Evolutionary conservation across 169 alveolate genomes (phyloP), one percentile per base, ranked within the genome.

Genomic region (Cyclospora cayetanensis): DNA sequence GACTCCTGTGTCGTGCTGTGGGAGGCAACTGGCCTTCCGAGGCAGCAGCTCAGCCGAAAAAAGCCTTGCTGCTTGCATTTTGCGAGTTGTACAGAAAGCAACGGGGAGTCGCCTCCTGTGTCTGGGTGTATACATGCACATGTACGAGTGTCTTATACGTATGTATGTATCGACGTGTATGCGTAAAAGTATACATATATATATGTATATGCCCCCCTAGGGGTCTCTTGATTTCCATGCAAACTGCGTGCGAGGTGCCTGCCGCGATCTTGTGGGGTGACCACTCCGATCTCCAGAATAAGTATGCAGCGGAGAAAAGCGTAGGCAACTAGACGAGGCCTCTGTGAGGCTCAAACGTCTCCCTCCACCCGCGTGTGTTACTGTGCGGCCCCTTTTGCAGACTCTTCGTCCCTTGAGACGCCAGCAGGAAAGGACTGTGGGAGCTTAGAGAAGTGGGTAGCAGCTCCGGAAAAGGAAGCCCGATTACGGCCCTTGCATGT

Each of bases 331-430:
- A n/a, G n/a, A n/a, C n/a, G n/a, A n/a, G n/a, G n/a, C n/a, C n/a
- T n/a, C n/a, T n/a, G n/a, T n/a, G n/a, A n/a, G n/a, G n/a, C n/a
- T n/a, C n/a, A n/a, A n/a, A n/a, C n/a, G n/a, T n/a, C n/a, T n/a
- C n/a, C n/a, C n/a, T n/a, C n/a, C n/a, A n/a, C n/a, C n/a, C n/a
- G n/a, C 80, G 5, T 34, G 34, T 70, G n/a, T 70, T 70, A 53
- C 82, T 70, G 82, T 35, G 82, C 82, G 52, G 0, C 52, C 82
- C 82, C 41, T 18, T n/a, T n/a, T 35, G 53, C 82, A 70, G 82
- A 37, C 52, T 35, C 53, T 2, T 29, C 82, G 29, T 4, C 55
- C 55, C 82, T 34, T 46, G 55, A 35, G 82, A 46, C 34, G 82
- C 82, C 82, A 70, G 82, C 82, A 70, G 82, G 34, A 2, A 70